Percentiles rank a stretch among this genome's conserved stretches.
These are phyloP conservation scores for Candida berthetii DNA, from an alignment of 805 yeast species.

Conservation along the genomic window DNA sequence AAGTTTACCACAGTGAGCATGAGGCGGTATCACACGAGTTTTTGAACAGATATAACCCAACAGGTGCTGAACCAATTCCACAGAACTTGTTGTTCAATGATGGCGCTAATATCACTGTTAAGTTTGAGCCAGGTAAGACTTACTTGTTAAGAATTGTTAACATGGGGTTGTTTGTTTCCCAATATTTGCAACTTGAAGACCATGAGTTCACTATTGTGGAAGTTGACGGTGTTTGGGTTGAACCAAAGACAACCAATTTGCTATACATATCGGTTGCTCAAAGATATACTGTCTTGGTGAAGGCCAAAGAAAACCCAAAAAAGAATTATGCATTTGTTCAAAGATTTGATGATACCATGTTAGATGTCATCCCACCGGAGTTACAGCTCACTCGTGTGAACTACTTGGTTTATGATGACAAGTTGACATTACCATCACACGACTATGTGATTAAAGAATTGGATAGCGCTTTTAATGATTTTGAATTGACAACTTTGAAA, in stretches of 20 bases:
- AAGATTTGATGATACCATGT: slow-evolving; percentile 57
- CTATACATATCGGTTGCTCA: slow-evolving; percentile 76
- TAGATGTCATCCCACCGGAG: slow-evolving; percentile 60
- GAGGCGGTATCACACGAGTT: slow-evolving; percentile 40
- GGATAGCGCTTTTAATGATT: slow-evolving; percentile 24
- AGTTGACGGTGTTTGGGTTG: slow-evolving; percentile 65
- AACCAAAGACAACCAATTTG: slow-evolving; percentile 49
- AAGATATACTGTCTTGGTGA: slow-evolving; percentile 64
- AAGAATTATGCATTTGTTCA: slow-evolving; percentile 59
- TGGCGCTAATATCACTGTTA: slow-evolving; percentile 47
- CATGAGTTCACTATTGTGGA: slow-evolving; percentile 70
- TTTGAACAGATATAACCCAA: slow-evolving; percentile 64
- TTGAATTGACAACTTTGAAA: slow-evolving; percentile 33
- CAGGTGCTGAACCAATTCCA: slow-evolving; percentile 83
- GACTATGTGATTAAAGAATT: slow-evolving; percentile 10
- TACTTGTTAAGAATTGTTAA: slow-evolving; percentile 61
- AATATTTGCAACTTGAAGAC: slow-evolving; percentile 60
- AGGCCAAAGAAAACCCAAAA: slow-evolving; percentile 37
- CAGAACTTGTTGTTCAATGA: slow-evolving; percentile 62
- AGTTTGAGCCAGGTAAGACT: slow-evolving; percentile 53
- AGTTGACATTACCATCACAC: slow-evolving; percentile 21
- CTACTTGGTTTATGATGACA: slow-evolving; percentile 43
- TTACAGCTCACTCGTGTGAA: slow-evolving; percentile 50
- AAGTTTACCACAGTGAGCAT: slow-evolving; percentile 56
- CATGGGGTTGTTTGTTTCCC: slow-evolving; percentile 70